Percentiles rank a stretch among this genome's conserved stretches.
Conservation (phyloP, 2,329 filamentous ascomycete species). For the Colletotrichum lentis region DNA sequence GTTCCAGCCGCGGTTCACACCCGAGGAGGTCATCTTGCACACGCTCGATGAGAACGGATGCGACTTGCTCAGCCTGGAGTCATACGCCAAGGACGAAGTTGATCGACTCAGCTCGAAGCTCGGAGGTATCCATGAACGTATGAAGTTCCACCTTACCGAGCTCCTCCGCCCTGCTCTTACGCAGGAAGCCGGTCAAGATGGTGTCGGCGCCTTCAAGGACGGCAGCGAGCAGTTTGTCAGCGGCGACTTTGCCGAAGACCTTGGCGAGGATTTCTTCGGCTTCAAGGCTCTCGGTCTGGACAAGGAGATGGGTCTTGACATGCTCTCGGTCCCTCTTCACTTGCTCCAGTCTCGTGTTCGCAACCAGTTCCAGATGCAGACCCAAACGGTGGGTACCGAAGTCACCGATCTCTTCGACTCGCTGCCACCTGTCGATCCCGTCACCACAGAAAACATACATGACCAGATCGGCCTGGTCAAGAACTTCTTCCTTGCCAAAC, state of each 20-base stretch:
- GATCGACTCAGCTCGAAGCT: conserved; percentile 84
- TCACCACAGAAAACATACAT: conserved; percentile 80
- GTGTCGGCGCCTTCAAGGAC: conserved; percentile 91
- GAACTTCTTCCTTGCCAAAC: conserved; percentile 89
- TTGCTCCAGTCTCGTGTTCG: conserved; percentile 91
- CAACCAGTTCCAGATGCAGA: conserved; percentile 82
- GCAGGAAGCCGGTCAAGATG: conserved; percentile 78
- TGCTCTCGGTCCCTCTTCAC: conserved; percentile 90
- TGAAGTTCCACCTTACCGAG: conserved; percentile 93
- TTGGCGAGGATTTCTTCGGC: conserved; percentile 98
- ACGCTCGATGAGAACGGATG: conserved; percentile 84
- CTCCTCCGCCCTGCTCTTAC: conserved; percentile 87
- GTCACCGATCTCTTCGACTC: conserved; percentile 69
- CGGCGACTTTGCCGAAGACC: conserved; percentile 96
- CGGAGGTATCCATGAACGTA: conserved; percentile 86
- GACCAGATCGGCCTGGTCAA: conserved; percentile 87
- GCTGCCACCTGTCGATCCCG: conserved; percentile 74
- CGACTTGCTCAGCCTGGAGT: conserved; percentile 81
- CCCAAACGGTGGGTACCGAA: conserved; percentile 65
- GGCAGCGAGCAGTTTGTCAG: conserved; percentile 96
- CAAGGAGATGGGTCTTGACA: conserved; percentile 86
- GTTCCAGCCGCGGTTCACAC: conserved; percentile 73
- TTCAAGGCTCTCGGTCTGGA: conserved; percentile 95
- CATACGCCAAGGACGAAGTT: conserved; percentile 92
- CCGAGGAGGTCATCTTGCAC: conserved; percentile 88